Conservation (phyloP, 192 early-diverging fungal genomes). For the Coemansia sp. region DNA sequence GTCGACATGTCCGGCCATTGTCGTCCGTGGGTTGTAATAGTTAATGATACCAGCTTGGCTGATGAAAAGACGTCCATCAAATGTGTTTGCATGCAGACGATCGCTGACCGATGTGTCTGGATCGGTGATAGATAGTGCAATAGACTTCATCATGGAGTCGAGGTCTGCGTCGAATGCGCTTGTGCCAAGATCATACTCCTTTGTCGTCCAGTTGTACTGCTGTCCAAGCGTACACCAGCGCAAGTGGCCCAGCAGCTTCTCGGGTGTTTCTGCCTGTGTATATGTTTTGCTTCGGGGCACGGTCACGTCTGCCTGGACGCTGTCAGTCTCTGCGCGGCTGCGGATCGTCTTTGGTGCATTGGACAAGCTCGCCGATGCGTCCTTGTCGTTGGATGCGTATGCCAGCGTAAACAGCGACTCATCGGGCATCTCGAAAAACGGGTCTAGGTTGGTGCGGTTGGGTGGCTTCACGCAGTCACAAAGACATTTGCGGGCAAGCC, state of each 20-base stretch:
- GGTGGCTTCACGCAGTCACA: slow-evolving; percentile 76
- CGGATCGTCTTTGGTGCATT: slow-evolving; percentile 1
- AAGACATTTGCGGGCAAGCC: slow-evolving; percentile 72
- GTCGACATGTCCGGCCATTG: slow-evolving; percentile 93
- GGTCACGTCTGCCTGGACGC: slow-evolving; percentile 31
- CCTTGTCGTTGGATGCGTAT: background rate
- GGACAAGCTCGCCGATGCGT: background rate
- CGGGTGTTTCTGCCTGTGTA: slow-evolving; percentile 21
- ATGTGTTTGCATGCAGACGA: slow-evolving; percentile 23
- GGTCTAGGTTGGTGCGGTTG: slow-evolving; percentile 86
- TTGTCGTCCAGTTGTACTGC: slow-evolving; percentile 82
- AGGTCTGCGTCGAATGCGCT: slow-evolving; percentile 71
- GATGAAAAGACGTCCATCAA: slow-evolving; percentile 59
- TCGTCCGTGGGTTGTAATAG: slow-evolving; percentile 81
- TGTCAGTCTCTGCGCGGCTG: slow-evolving; percentile 38
- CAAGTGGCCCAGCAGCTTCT: slow-evolving; percentile 37
- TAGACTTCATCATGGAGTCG: slow-evolving; percentile 59
- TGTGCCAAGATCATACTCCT: slow-evolving; percentile 64
- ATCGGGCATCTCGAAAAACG: slow-evolving; percentile 73
- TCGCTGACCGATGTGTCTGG: slow-evolving; percentile 15
- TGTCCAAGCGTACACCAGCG: slow-evolving; percentile 78
- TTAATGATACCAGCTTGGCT: slow-evolving; percentile 94
- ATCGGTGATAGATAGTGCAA: slow-evolving; percentile 68
- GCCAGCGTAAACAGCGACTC: slow-evolving; percentile 54
- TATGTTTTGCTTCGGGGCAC: slow-evolving; percentile 32